These are phyloP conservation scores for Cladosporium velox DNA, from an alignment of 2,329 filamentous ascomycete genomes.

Conservation along the genomic window DNA sequence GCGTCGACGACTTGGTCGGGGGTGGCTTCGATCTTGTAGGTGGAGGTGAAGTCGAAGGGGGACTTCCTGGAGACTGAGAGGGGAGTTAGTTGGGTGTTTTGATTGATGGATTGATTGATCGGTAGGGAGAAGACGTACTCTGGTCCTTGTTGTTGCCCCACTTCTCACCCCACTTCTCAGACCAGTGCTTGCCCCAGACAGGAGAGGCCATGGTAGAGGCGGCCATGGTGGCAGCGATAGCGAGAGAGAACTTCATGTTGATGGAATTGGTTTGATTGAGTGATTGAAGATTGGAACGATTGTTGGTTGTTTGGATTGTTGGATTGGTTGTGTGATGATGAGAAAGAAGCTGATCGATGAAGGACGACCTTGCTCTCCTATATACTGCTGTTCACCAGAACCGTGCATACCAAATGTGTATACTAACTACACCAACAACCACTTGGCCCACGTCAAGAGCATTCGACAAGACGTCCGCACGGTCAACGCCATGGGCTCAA, in stretches of 20 bases:
- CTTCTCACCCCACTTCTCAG: slow-evolving; percentile 6
- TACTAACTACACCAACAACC: background rate
- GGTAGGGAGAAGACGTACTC: background rate
- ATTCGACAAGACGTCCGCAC: background rate
- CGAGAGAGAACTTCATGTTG: slow-evolving; percentile 18
- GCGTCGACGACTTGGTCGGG: slow-evolving; percentile 54
- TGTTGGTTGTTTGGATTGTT: background rate
- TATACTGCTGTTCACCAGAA: slow-evolving; percentile 4
- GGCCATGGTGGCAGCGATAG: slow-evolving; percentile 17
- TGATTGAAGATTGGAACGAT: background rate
- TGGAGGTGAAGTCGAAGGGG: slow-evolving; percentile 48
- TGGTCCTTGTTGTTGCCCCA: slow-evolving; percentile 13
- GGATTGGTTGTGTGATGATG: slow-evolving; percentile 5
- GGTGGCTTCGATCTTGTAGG: slow-evolving; percentile 51
- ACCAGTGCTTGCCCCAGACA: slow-evolving; percentile 10
- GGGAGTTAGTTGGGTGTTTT: background rate
- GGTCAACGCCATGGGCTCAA: slow-evolving; percentile 8
- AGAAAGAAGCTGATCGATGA: background rate
- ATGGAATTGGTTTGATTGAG: background rate
- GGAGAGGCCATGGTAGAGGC: slow-evolving; percentile 17
- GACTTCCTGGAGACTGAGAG: slow-evolving; percentile 1
- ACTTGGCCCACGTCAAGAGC: slow-evolving; percentile 16
- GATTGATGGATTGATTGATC: background rate
- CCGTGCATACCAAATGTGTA: slow-evolving; percentile 1
- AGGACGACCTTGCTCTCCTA: background rate